Evolutionary conservation across 495 filamentous ascomycete species (phyloP), one percentile per base, ranked within the genome.

Genomic region (Alectoria sarmentosa): DNA sequence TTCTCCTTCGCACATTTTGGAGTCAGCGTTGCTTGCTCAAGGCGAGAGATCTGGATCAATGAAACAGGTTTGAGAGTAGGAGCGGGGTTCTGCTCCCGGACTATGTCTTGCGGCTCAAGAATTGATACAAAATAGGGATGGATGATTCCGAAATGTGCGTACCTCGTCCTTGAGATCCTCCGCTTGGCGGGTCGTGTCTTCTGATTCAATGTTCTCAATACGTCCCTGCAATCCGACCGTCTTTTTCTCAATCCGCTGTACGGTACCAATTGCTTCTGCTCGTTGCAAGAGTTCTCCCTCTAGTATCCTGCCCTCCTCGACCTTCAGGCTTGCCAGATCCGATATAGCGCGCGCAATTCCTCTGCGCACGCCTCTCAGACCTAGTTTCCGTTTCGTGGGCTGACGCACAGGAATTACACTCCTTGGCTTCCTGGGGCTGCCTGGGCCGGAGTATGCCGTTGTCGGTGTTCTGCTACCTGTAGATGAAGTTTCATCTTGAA

Each of bases 291-390:
- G 70, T 26, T 90, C 85, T 3, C 73, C 69, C 3, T 77, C 75
- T 2, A 95, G 78, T 44, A 88, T 76, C 1, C 80, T 80, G 39
- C 81, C 78, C 74, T 96, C 90, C 57, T 91, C 84, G 54, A 80
- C 80, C 64, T 92, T 90, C 13, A 96, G 76, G 63, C 79, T 80
- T 21, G 90, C 82, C 38, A 96, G 75, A 63, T 89, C 84, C 41
- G 81, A 79, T 66, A 98, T 95, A 26, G 85, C 84, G 62, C 76
- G 78, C 7, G 87, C 78, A 15, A 98, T 85, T 1, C 87, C 89
- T 4, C 84, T 77, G 32, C 93, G 80, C 11, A 92, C 91, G 60
- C 81, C 82, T 39, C 79, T 78, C 30, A 96, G 78, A 0, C 85
- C 80, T 14, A 88, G 73, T 66, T 82, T 86, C 66, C 77, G 78